These are phyloP conservation scores for Ceriops decandra DNA, from an alignment of 345 rosid genomes.

Conservation along the genomic window DNA sequence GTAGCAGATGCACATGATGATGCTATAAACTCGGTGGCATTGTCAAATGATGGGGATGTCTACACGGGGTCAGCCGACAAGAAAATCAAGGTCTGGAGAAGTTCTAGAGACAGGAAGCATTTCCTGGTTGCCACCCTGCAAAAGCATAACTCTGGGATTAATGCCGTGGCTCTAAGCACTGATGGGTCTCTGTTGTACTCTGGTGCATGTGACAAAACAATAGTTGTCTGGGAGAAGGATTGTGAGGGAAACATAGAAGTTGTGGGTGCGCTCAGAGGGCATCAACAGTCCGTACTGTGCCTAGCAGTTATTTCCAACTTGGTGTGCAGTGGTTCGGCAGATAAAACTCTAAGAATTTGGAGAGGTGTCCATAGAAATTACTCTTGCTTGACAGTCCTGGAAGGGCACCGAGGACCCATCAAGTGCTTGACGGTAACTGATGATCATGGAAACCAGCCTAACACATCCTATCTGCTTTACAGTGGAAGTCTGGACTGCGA, in stretches of 20 bases:
- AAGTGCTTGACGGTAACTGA: slow-evolving; percentile 70
- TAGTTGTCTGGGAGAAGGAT: slow-evolving; percentile 70
- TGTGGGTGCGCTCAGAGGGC: slow-evolving; percentile 62
- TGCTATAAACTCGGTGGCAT: slow-evolving; percentile 73
- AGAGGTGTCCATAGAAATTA: slow-evolving; percentile 35
- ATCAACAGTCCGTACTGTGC: slow-evolving; percentile 64
- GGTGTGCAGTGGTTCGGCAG: slow-evolving; percentile 84
- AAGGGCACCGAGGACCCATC: slow-evolving; percentile 83
- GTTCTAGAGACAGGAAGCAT: slow-evolving; percentile 47
- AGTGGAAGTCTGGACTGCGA: slow-evolving; percentile 90
- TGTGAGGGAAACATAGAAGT: slow-evolving; percentile 38
- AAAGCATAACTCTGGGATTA: slow-evolving; percentile 68
- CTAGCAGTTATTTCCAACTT: slow-evolving; percentile 50
- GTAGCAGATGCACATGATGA: slow-evolving; percentile 75
- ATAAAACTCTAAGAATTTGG: slow-evolving; percentile 76
- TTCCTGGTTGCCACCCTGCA: slow-evolving; percentile 45
- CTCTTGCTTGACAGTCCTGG: slow-evolving; percentile 59
- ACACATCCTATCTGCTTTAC: slow-evolving; percentile 46
- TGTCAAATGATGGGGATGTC: slow-evolving; percentile 52
- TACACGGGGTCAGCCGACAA: slow-evolving; percentile 88
- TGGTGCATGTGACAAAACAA: slow-evolving; percentile 65
- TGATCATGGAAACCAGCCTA: slow-evolving; percentile 26
- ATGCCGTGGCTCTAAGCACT: slow-evolving; percentile 61
- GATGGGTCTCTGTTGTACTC: slow-evolving; percentile 58
- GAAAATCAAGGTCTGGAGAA: slow-evolving; percentile 74